A percentile compares a stretch with the other conserved stretches of the same genome.
Evolutionary conservation across 2,329 filamentous ascomycete species (phyloP).

Genomic region (Sporothrix pallida): DNA sequence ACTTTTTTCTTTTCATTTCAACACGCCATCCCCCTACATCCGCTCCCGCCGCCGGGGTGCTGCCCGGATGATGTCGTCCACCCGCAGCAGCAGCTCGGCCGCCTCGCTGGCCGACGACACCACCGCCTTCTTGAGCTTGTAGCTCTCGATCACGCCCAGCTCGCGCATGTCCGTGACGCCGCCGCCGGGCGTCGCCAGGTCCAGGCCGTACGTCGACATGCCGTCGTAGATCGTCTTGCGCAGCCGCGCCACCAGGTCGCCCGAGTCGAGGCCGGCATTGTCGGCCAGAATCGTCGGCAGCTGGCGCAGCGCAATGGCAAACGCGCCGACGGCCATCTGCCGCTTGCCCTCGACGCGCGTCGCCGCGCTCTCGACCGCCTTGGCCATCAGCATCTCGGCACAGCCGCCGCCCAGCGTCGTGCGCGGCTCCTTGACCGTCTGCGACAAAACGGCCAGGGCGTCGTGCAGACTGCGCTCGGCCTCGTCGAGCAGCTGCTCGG

Average conservation of each 20-base stretch:
- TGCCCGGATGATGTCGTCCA: slow-evolving; percentile 96
- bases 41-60: slow-evolving; percentile 83
- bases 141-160: slow-evolving; percentile 92
- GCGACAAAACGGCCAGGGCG: slow-evolving; percentile 91
- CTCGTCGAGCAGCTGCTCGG: slow-evolving; percentile 95
- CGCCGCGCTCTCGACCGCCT: slow-evolving; percentile 91
- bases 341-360: slow-evolving; percentile 97
- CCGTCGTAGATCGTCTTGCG: slow-evolving; percentile 95
- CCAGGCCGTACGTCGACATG: slow-evolving; percentile 88
- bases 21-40: slow-evolving; percentile 34
- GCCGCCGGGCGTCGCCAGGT: slow-evolving; percentile 86
- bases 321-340: slow-evolving; percentile 88
- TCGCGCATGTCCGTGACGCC: slow-evolving; percentile 96
- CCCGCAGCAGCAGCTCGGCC: slow-evolving; percentile 88
- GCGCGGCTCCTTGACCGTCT: slow-evolving; percentile 92
- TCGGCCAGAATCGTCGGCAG: slow-evolving; percentile 96
- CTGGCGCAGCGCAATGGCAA: slow-evolving; percentile 87
- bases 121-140: slow-evolving; percentile 98
- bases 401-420: slow-evolving; percentile 95
- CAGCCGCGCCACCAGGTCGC: slow-evolving; percentile 87
- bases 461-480: slow-evolving; percentile 96
- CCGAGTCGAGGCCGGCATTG: slow-evolving; percentile 95
- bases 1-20: slow-evolving; percentile 7
- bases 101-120: slow-evolving; percentile 96
- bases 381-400: slow-evolving; percentile 98